These are phyloP conservation scores for Penicillium canariense DNA, from an alignment of 495 filamentous ascomycete genomes.

Conservation along the genomic window DNA sequence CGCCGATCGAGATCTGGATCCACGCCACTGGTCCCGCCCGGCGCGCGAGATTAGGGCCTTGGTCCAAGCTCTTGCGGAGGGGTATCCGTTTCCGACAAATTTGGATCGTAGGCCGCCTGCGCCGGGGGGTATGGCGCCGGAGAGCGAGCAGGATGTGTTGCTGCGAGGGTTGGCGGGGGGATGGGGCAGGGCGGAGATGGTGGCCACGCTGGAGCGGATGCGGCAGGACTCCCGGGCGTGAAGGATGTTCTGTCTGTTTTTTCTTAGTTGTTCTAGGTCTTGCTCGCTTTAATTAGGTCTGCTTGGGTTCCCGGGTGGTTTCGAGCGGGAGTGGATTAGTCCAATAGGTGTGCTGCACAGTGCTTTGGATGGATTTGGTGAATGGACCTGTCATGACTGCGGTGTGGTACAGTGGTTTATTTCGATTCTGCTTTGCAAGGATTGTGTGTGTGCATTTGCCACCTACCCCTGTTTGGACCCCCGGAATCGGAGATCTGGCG, in stretches of 20 bases:
- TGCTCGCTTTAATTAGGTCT: not conserved
- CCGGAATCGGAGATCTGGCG: conserved; percentile 1
- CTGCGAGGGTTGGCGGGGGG: conserved; percentile 38
- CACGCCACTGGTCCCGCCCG: not conserved
- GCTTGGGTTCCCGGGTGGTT: not conserved
- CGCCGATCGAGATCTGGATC: conserved; percentile 29
- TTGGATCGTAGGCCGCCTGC: conserved; percentile 49
- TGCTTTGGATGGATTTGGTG: not conserved
- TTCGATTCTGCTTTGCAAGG: not conserved
- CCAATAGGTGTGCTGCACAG: too few species aligned
- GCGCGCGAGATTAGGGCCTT: conserved; percentile 30
- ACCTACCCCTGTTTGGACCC: conserved; percentile 1
- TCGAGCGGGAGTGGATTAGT: too few species aligned
- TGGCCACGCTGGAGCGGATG: conserved; percentile 38
- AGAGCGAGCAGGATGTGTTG: conserved; percentile 53
- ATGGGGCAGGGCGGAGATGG: conserved; percentile 33
- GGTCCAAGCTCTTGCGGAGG: conserved; percentile 47
- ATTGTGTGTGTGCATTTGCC: not conserved
- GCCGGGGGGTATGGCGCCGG: conserved; percentile 52
- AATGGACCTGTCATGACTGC: not conserved
- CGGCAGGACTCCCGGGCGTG: conserved; percentile 31
- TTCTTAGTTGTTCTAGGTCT: not conserved
- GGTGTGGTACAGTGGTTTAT: not conserved
- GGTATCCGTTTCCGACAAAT: conserved; percentile 59
- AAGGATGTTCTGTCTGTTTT: not conserved